These are phyloP conservation scores for Solanum bulbocastanum DNA, from an alignment of 257 asterid genomes.

Conservation along the genomic window DNA sequence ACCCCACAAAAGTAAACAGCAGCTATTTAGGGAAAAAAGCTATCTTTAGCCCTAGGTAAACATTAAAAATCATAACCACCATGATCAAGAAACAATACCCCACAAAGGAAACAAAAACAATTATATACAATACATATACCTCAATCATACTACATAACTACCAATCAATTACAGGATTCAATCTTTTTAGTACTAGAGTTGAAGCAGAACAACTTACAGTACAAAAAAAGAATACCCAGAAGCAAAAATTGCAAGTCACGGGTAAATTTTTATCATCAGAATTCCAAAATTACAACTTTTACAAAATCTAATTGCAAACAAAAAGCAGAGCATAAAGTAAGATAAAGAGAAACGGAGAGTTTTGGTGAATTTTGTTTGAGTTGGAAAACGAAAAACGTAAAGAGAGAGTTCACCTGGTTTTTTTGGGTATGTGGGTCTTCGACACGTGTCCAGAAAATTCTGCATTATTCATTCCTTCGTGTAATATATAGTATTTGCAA, in stretches of 20 bases:
- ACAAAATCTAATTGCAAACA: background rate
- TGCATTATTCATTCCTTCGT: background rate
- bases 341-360: background rate
- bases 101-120: background rate
- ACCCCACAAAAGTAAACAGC: background rate
- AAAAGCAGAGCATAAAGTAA: background rate
- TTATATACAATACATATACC: background rate
- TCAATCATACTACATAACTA: background rate
- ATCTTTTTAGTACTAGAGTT: background rate
- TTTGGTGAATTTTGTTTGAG: conserved; percentile 18
- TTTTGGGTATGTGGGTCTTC: background rate
- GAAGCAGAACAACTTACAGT: conserved; percentile 6
- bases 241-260: background rate
- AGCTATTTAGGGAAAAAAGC: background rate
- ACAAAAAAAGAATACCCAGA: background rate
- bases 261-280: background rate
- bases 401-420: conserved; percentile 5
- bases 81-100: background rate
- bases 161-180: background rate
- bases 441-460: conserved; percentile 15
- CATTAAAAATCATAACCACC: background rate
- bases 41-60: background rate
- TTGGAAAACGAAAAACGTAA: conserved; percentile 26
- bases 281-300: background rate
- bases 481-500: background rate